Conservation (phyloP, 306 rosid genomes). For the Quercus berberidifolia region DNA sequence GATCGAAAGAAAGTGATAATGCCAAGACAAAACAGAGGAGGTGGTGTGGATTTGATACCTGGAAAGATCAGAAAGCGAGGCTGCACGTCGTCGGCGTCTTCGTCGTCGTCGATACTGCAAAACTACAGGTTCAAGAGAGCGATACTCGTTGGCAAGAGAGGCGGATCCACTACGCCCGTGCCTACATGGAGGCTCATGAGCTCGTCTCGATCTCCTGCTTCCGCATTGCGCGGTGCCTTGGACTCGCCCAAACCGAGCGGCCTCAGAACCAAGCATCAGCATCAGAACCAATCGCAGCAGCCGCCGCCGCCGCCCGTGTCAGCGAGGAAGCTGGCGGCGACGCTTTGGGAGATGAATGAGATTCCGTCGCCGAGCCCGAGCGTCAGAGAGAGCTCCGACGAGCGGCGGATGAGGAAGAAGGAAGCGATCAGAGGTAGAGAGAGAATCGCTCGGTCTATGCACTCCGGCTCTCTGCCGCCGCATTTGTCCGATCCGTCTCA, state of each 20-base stretch:
- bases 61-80: slow-evolving; percentile 97
- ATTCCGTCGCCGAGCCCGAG: slow-evolving; percentile 83
- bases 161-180: slow-evolving; percentile 86
- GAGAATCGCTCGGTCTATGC: slow-evolving; percentile 56
- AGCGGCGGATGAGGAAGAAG: slow-evolving; percentile 58
- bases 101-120: slow-evolving; percentile 77
- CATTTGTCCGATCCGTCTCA: slow-evolving; percentile 99
- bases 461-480: slow-evolving; percentile 89
- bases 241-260: slow-evolving; percentile 55
- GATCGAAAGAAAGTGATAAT: slow-evolving; percentile 17
- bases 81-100: slow-evolving; percentile 87
- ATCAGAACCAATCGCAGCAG: slow-evolving; percentile 27
- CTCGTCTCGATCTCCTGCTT: slow-evolving; percentile 72
- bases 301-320: slow-evolving; percentile 66
- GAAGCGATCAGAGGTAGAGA: slow-evolving; percentile 48
- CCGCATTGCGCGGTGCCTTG: slow-evolving; percentile 38
- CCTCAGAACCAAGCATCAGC: slow-evolving; percentile 20
- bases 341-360: slow-evolving; percentile 99
- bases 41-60: slow-evolving; percentile 54
- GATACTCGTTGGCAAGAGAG: slow-evolving; percentile 72
- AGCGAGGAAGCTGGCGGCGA: slow-evolving; percentile 97
- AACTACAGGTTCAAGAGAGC: slow-evolving; percentile 92
- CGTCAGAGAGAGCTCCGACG: slow-evolving; percentile 44
- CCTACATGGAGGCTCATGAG: slow-evolving; percentile 85
- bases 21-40: slow-evolving; percentile 60